phyloP scores from a whole-genome alignment of 495 filamentous ascomycete species.

The Delitschia confertaspora region DNA sequence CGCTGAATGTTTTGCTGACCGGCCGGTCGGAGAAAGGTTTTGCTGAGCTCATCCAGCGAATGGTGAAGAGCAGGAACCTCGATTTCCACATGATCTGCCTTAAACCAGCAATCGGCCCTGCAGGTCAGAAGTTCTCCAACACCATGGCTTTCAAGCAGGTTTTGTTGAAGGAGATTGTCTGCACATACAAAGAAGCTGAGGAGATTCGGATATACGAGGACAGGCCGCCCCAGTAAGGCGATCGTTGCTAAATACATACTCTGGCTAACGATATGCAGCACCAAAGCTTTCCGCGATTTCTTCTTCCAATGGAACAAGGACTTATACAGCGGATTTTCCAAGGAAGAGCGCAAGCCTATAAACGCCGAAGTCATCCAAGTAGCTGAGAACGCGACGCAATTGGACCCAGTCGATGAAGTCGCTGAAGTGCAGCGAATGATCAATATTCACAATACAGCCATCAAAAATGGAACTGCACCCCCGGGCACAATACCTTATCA shows the following conservation, averaged over 20 bases:
- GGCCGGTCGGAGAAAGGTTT: slow-evolving; percentile 76
- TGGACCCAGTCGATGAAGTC: slow-evolving; percentile 78
- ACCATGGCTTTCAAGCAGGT: slow-evolving; percentile 85
- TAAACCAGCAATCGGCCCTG: slow-evolving; percentile 76
- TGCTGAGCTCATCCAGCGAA: slow-evolving; percentile 69
- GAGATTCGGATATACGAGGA: slow-evolving; percentile 72
- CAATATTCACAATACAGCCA: slow-evolving; percentile 65
- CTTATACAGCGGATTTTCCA: slow-evolving; percentile 32
- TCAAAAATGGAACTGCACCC: slow-evolving; percentile 38
- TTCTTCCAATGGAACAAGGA: slow-evolving; percentile 61
- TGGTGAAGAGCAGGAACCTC: slow-evolving; percentile 66
- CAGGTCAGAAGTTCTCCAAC: slow-evolving; percentile 59
- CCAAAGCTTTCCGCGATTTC: slow-evolving; percentile 73
- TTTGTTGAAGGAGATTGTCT: slow-evolving; percentile 67
- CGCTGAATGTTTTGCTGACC: slow-evolving; percentile 77
- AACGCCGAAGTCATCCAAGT: slow-evolving; percentile 80
- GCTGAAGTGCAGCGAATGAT: slow-evolving; percentile 83
- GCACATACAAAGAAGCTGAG: slow-evolving; percentile 72
- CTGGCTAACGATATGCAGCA: slow-evolving; percentile 30
- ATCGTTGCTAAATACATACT: no score
- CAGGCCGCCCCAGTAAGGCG: slow-evolving; percentile 51
- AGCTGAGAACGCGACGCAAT: slow-evolving; percentile 57
- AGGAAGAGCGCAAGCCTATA: slow-evolving; percentile 50
- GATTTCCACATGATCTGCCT: slow-evolving; percentile 84
- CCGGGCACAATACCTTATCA: slow-evolving; percentile 40